These are phyloP conservation scores for Colletotrichum godetiae DNA, from an alignment of 2,329 filamentous ascomycete species.

Conservation along the genomic window DNA sequence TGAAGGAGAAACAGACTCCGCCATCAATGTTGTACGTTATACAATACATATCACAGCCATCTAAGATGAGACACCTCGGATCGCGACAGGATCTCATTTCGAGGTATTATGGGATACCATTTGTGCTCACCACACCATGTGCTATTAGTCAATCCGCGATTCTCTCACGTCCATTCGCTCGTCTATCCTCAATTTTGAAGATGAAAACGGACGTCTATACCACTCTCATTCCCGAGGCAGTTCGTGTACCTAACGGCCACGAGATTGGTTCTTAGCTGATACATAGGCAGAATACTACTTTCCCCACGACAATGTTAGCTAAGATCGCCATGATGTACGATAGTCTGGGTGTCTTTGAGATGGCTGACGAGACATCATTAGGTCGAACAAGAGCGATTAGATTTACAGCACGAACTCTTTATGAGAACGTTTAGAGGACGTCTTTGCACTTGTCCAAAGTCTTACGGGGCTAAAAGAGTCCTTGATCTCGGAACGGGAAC, in stretches of 20 bases:
- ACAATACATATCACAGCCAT: rapidly evolving
- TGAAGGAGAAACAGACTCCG: conserved; percentile 19
- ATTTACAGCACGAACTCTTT: conserved; percentile 52
- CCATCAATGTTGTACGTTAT: conserved; percentile 22
- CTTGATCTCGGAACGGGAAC: conserved; percentile 43
- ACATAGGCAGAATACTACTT: conserved; percentile 21
- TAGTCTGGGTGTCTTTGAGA: rapidly evolving
- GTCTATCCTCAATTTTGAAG: conserved; percentile 23
- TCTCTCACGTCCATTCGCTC: conserved; percentile 27
- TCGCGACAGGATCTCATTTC: neutral
- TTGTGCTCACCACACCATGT: neutral
- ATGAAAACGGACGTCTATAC: conserved; percentile 19
- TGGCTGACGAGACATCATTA: neutral
- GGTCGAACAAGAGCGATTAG: conserved; percentile 36
- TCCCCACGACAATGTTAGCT: conserved; percentile 22
- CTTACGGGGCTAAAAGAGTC: conserved; percentile 36
- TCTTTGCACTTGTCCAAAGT: conserved; percentile 43
- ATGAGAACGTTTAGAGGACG: conserved; percentile 45
- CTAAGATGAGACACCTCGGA: neutral
- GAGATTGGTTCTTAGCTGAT: neutral
- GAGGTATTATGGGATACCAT: neutral
- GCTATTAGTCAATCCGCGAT: conserved; percentile 23
- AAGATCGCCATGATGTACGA: neutral
- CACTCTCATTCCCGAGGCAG: conserved; percentile 29
- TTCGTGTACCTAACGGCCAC: neutral